A percentile compares a stretch with the other conserved stretches of the same genome.
Evolutionary conservation across 164 flowering plant species (phyloP).

Genomic region (Magnolia sinica): DNA sequence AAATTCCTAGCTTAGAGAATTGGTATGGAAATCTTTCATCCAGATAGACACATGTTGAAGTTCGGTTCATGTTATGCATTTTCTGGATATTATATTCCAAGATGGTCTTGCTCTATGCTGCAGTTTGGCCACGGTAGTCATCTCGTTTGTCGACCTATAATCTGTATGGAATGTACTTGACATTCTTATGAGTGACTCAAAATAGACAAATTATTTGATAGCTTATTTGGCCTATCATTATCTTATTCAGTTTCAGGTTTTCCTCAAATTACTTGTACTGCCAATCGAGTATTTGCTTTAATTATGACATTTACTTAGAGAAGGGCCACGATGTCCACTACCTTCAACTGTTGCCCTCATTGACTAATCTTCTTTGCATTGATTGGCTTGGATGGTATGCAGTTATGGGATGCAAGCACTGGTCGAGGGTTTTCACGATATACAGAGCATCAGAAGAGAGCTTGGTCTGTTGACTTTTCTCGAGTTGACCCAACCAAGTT

Average conservation of each 20-base stretch:
- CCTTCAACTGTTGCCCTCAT: not conserved
- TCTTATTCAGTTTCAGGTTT: no score
- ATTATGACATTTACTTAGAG: no score
- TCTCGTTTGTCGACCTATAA: no score
- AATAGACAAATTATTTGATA: no score
- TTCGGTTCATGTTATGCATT: not conserved
- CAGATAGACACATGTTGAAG: not conserved
- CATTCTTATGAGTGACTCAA: no score
- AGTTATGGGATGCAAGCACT: constrained; percentile 94
- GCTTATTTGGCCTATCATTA: no score
- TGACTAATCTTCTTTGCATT: constrained; percentile 4
- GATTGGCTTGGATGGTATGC: constrained; percentile 25
- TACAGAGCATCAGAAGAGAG: constrained; percentile 74
- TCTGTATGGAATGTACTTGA: no score
- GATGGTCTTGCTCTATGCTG: not conserved
- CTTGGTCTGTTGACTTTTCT: constrained; percentile 98
- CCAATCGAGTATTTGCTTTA: no score
- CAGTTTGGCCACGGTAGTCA: not conserved
- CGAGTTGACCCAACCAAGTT: constrained; percentile 75
- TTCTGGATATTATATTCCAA: not conserved
- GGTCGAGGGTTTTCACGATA: constrained; percentile 65
- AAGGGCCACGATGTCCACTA: no score
- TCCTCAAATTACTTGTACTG: no score
- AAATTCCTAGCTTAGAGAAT: no score
- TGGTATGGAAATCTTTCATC: not conserved